Evolutionary conservation across 495 filamentous ascomycete genomes (phyloP).

Genomic region (Podospora fimiseda): DNA sequence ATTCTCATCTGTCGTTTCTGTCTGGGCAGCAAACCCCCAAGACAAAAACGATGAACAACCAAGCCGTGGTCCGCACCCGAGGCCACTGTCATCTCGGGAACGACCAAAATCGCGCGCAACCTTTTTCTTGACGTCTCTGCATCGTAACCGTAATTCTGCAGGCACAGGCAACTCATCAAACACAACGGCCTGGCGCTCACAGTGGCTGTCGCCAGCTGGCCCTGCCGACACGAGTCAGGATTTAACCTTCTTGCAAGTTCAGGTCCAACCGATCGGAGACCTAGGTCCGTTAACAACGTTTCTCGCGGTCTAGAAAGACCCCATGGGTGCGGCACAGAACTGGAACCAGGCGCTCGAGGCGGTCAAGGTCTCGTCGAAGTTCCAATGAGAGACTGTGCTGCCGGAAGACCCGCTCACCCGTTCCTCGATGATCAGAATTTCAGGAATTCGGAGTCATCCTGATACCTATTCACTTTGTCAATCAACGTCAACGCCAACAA

Average conservation of each 20-base stretch:
- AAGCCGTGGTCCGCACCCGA: background rate
- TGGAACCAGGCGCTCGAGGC: conserved; percentile 16
- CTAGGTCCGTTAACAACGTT: conserved; percentile 6
- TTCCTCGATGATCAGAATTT: background rate
- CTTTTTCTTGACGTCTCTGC: background rate
- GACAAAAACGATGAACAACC: background rate
- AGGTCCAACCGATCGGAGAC: conserved; percentile 18
- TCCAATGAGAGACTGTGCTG: conserved; percentile 13
- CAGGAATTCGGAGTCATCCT: too few relatives aligned
- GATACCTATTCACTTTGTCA: too few relatives aligned
- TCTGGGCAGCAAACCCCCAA: too few relatives aligned
- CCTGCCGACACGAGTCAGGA: conserved; percentile 1
- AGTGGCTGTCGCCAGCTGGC: too few relatives aligned
- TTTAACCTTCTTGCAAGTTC: background rate
- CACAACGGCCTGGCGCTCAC: too few relatives aligned
- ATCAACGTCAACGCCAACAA: background rate
- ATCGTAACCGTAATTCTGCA: background rate
- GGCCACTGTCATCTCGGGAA: background rate
- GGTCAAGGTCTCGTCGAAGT: conserved; percentile 15
- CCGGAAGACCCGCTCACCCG: conserved; percentile 7
- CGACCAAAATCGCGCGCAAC: conserved; percentile 5
- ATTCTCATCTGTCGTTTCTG: background rate
- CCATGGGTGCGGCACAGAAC: conserved; percentile 5
- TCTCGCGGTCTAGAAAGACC: conserved; percentile 8
- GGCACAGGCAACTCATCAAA: conserved; percentile 1